Conservation (phyloP, 768 basidiomycete genomes). For the Gelatoporia subvermispora region DNA sequence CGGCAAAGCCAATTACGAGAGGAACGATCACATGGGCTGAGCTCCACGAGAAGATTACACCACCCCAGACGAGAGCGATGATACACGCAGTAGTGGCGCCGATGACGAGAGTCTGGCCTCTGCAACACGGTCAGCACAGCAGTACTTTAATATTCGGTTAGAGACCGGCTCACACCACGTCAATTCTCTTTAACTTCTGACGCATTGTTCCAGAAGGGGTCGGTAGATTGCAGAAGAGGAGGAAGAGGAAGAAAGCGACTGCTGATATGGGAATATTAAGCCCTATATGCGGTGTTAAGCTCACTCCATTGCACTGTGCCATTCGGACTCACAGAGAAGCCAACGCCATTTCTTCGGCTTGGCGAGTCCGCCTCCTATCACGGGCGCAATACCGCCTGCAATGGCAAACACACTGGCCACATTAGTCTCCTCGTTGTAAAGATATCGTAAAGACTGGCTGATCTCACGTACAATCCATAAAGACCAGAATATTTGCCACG, state of each 20-base stretch:
- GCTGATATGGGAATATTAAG: slow-evolving; percentile 5
- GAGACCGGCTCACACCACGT: slow-evolving; percentile 15
- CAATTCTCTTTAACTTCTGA: slow-evolving; percentile 20
- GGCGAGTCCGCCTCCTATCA: slow-evolving; percentile 24
- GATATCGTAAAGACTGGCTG: slow-evolving; percentile 1
- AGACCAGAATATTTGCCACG: slow-evolving; percentile 11
- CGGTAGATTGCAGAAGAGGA: slow-evolving; percentile 11
- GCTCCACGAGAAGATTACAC: slow-evolving; percentile 32
- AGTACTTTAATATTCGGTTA: no score
- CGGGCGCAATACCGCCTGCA: slow-evolving; percentile 23
- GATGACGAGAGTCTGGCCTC: slow-evolving; percentile 23
- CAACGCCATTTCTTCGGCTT: slow-evolving; percentile 11
- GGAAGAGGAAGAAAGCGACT: neutral
- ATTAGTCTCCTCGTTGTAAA: slow-evolving; percentile 6
- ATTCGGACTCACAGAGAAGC: slow-evolving; percentile 11
- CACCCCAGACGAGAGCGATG: slow-evolving; percentile 29
- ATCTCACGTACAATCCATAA: slow-evolving; percentile 8
- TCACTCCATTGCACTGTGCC: neutral
- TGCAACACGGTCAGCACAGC: neutral
- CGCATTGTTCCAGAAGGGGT: slow-evolving; percentile 8
- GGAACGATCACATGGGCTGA: slow-evolving; percentile 30
- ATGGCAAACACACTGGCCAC: slow-evolving; percentile 20
- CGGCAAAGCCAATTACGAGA: slow-evolving; percentile 28
- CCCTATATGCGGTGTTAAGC: neutral
- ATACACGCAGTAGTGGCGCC: slow-evolving; percentile 12